Percentiles rank a stretch among this genome's conserved stretches.
Conservation (phyloP, 306 rosid species). For the Senna tora region DNA sequence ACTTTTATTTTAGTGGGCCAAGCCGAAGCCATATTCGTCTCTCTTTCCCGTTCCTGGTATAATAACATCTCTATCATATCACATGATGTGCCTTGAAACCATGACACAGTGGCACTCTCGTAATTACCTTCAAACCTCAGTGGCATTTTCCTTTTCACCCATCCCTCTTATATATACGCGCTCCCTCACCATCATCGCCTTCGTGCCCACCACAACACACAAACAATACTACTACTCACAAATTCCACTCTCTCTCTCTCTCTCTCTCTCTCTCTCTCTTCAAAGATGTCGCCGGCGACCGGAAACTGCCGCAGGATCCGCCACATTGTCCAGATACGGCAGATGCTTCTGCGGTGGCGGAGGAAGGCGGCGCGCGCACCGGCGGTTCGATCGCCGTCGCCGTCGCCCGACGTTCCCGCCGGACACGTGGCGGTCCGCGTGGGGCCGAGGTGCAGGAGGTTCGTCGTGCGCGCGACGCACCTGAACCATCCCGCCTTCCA, state of each 20-base stretch:
- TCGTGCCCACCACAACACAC: too few relatives aligned
- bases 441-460: conserved; percentile 66
- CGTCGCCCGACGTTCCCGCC: conserved; percentile 66
- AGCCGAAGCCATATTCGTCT: conserved; percentile 34
- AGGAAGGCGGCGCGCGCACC: conserved; percentile 55
- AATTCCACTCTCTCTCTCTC: neutral
- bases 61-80: too few relatives aligned
- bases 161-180: conserved; percentile 10
- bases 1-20: conserved; percentile 49
- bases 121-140: conserved; percentile 57
- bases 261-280: neutral
- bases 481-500: conserved; percentile 90
- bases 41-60: too few relatives aligned
- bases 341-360: conserved; percentile 86
- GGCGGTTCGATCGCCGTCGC: conserved; percentile 35
- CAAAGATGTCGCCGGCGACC: conserved; percentile 45
- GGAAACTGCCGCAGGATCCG: conserved; percentile 71
- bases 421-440: conserved; percentile 92
- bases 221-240: too few relatives aligned
- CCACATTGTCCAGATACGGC: conserved; percentile 77
- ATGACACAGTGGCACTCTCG: conserved; percentile 32
- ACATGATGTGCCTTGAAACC: too few relatives aligned
- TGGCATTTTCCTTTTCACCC: conserved; percentile 24
- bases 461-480: conserved; percentile 67
- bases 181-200: too few relatives aligned